Evolutionary conservation across 2,329 filamentous ascomycete genomes (phyloP).

Genomic region (Zasmidium citrigriseum): DNA sequence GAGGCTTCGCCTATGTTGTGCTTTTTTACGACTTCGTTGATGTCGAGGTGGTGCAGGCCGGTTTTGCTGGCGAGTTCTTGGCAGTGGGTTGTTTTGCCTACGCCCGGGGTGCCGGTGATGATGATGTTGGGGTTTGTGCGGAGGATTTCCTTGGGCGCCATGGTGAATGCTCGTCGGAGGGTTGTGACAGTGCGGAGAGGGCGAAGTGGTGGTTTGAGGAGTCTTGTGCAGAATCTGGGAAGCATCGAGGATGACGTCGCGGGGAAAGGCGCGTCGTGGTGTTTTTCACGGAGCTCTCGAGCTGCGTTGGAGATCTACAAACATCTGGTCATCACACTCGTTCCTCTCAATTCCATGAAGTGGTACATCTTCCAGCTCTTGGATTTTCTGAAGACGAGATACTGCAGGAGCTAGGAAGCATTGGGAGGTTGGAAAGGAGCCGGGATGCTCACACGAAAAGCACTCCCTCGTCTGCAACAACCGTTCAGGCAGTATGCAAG

Average conservation of each 20-base stretch:
- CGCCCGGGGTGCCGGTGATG: constrained; percentile 91
- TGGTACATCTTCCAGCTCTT: no score
- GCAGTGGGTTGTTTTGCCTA: constrained; percentile 92
- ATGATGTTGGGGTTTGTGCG: constrained; percentile 77
- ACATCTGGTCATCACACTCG: no score
- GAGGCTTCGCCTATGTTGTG: constrained; percentile 83
- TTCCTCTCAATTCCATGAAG: no score
- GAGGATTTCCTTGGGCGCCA: constrained; percentile 34
- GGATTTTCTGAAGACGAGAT: no score
- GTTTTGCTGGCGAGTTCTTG: constrained; percentile 75
- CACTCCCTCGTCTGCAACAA: constrained; percentile 22
- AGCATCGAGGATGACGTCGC: constrained; percentile 18
- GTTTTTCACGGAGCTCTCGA: neutral
- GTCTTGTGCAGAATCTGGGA: constrained; percentile 11
- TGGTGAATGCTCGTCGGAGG: constrained; percentile 8
- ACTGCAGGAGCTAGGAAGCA: neutral
- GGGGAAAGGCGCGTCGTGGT: neutral
- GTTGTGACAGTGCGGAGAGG: neutral
- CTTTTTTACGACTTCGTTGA: constrained; percentile 92
- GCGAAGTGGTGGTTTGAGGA: neutral
- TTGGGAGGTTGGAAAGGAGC: neutral
- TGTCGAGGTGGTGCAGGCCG: constrained; percentile 77
- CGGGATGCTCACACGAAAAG: constrained; percentile 25
- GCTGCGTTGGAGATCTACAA: neutral
- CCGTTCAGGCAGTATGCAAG: constrained; percentile 18